These are phyloP conservation scores for Gymnopilus dilepis DNA, from an alignment of 768 basidiomycete species.

Conservation along the genomic window DNA sequence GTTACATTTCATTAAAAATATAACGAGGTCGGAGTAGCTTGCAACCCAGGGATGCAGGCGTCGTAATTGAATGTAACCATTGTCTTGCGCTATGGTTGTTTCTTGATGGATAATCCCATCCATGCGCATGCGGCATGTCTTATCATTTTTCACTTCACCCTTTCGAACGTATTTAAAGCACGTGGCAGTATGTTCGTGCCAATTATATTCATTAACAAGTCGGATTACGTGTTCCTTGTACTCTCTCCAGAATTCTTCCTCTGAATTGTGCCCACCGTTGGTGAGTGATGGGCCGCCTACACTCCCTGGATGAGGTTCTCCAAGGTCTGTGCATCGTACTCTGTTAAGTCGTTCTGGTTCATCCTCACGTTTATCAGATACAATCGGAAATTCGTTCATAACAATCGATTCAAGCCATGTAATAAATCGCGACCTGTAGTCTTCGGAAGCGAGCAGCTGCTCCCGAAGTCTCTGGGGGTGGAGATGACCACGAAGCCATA, in stretches of 20 bases:
- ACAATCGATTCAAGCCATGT: background rate
- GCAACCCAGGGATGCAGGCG: background rate
- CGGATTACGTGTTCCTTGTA: background rate
- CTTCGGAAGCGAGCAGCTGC: too few species aligned
- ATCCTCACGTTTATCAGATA: background rate
- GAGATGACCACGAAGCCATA: background rate
- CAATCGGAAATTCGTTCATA: background rate
- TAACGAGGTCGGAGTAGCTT: background rate
- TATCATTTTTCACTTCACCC: background rate
- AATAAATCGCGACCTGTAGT: background rate
- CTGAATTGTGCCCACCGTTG: background rate
- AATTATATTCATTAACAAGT: background rate
- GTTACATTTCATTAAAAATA: background rate
- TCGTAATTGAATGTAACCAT: background rate
- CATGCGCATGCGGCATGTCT: background rate
- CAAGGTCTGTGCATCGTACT: background rate
- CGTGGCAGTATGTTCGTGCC: background rate
- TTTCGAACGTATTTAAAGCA: background rate
- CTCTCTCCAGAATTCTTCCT: background rate
- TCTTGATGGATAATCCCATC: background rate
- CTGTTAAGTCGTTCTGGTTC: background rate
- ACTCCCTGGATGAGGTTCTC: background rate
- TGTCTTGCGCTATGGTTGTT: background rate
- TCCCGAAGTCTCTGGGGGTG: too few species aligned
- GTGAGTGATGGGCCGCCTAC: background rate